A percentile compares a stretch with the other conserved stretches of the same genome.
Conservation (phyloP, 164 flowering plant genomes). For the Santalum album region DNA sequence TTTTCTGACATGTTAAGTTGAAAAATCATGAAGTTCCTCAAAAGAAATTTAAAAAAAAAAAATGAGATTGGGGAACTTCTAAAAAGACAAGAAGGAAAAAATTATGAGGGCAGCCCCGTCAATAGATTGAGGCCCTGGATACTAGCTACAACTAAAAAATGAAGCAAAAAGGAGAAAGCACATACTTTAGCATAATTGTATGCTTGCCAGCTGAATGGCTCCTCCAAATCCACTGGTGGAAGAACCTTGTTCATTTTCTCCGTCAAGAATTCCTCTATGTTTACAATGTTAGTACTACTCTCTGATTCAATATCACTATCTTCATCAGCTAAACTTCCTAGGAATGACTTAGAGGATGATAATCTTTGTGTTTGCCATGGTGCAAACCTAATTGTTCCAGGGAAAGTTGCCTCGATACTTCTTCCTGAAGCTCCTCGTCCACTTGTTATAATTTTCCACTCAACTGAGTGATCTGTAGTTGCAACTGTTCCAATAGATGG, state of each 20-base stretch:
- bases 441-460: constrained; percentile 82
- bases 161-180: neutral
- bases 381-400: constrained; percentile 88
- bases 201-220: constrained; percentile 96
- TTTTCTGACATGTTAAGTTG: no score
- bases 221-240: constrained; percentile 84
- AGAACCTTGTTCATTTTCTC: constrained; percentile 90
- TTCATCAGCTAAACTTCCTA: constrained; percentile 44
- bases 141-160: no score
- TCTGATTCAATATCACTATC: constrained; percentile 83
- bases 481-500: constrained; percentile 91
- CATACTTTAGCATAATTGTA: constrained; percentile 89
- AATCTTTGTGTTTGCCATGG: constrained; percentile 50
- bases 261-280: constrained; percentile 69
- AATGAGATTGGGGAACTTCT: no score
- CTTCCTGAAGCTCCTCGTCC: constrained; percentile 73
- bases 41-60: no score
- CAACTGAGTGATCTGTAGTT: constrained; percentile 69
- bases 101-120: no score
- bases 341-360: constrained; percentile 25
- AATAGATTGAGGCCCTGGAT: no score
- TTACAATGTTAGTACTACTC: constrained; percentile 44
- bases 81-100: no score
- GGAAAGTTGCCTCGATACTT: constrained; percentile 90
- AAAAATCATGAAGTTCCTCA: no score